phyloP scores from a whole-genome alignment of 768 basidiomycete species.

The Pholiota molesta region DNA sequence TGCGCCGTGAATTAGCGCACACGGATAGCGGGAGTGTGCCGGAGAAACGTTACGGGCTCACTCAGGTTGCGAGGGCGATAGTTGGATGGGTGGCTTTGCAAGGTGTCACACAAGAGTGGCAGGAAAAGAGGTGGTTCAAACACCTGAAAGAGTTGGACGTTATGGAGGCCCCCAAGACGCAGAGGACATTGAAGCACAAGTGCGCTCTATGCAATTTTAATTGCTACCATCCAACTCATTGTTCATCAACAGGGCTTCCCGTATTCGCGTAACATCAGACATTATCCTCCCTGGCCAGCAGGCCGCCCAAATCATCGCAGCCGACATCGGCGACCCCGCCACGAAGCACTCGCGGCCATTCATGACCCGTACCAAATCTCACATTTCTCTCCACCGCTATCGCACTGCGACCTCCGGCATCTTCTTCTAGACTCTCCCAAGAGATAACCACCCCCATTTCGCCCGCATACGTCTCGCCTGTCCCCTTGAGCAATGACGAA shows the following conservation, averaged over 20 bases:
- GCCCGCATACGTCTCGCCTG: neutral
- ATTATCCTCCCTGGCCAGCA: constrained; percentile 66
- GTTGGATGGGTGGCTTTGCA: constrained; percentile 83
- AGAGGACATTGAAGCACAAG: constrained; percentile 37
- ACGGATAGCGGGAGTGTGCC: constrained; percentile 53
- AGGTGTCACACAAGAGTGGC: constrained; percentile 80
- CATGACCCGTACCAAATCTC: constrained; percentile 24
- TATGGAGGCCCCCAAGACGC: constrained; percentile 42
- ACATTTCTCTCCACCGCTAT: constrained; percentile 22
- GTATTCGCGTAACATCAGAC: constrained; percentile 74
- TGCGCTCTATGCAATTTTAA: constrained; percentile 18
- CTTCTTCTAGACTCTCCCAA: constrained; percentile 2
- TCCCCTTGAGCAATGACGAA: constrained; percentile 42
- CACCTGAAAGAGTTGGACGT: constrained; percentile 69
- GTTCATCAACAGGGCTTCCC: constrained; percentile 44
- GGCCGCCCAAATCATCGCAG: constrained; percentile 73
- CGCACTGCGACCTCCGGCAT: constrained; percentile 12
- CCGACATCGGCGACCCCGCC: constrained; percentile 70
- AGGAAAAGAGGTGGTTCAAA: constrained; percentile 71
- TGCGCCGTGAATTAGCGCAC: constrained; percentile 70
- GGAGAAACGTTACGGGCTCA: constrained; percentile 61
- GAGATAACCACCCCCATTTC: constrained; percentile 7
- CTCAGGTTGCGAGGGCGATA: constrained; percentile 68
- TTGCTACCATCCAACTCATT: neutral
- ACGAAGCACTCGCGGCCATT: constrained; percentile 23